Evolutionary conservation across 345 rosid species (phyloP).

Genomic region (Theobroma cacao): DNA sequence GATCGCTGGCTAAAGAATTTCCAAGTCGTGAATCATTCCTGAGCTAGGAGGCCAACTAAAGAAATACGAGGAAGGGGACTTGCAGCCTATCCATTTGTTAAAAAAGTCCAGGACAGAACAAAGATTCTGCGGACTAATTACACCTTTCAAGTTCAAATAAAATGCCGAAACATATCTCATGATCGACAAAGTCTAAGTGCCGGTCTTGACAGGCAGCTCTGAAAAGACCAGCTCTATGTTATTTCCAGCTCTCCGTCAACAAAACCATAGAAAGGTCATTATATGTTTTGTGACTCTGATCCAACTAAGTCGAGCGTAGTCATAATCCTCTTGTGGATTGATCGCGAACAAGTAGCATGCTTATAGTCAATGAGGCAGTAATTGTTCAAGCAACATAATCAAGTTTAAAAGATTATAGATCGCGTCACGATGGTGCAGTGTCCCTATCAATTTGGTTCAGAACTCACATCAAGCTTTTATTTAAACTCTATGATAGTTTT

Average conservation of each 20-base stretch:
- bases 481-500: not conserved
- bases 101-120: not conserved
- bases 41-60: not conserved
- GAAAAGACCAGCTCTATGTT: not conserved
- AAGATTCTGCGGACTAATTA: not conserved
- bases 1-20: not conserved
- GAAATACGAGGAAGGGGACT: not conserved
- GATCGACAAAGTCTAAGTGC: not conserved
- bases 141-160: not conserved
- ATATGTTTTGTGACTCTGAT: not conserved
- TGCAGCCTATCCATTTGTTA: not conserved
- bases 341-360: not conserved
- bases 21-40: not conserved
- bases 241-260: not conserved
- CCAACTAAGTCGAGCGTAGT: not conserved
- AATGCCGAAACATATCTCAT: not conserved
- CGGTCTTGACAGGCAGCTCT: not conserved
- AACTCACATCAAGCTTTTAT: not conserved
- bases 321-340: not conserved
- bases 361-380: not conserved
- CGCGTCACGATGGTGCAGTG: not conserved
- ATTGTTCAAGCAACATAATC: not conserved
- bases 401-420: not conserved
- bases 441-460: not conserved
- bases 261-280: not conserved